phyloP scores from a whole-genome alignment of 1,284 basidiomycete genomes.

The Melampsora americana region DNA sequence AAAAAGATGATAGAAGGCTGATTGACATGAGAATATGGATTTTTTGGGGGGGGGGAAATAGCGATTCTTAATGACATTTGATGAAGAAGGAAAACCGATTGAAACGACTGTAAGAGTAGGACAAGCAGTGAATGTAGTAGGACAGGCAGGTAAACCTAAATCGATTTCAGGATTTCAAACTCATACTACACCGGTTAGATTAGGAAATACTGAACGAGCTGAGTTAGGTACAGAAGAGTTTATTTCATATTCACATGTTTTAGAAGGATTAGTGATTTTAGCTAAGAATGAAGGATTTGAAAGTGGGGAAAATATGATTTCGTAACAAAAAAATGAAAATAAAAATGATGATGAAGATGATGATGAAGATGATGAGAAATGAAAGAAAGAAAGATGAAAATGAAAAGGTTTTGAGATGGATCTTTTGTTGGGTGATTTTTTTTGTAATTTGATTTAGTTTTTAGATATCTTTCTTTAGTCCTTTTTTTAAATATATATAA shows the following conservation, averaged over 20 bases:
- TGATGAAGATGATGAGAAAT: too few species aligned
- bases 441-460: too few species aligned
- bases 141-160: constrained; percentile 83
- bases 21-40: neutral
- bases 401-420: too few species aligned
- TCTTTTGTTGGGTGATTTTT: too few species aligned
- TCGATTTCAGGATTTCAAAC: constrained; percentile 96
- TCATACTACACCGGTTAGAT: constrained; percentile 87
- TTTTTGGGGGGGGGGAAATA: neutral
- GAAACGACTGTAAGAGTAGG: constrained; percentile 71
- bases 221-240: constrained; percentile 96
- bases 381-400: too few species aligned
- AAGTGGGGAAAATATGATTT: constrained; percentile 48
- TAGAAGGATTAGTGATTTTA: constrained; percentile 69
- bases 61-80: constrained; percentile 92
- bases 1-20: neutral
- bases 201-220: constrained; percentile 87
- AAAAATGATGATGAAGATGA: too few species aligned
- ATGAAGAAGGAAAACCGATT: constrained; percentile 72
- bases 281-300: constrained; percentile 56
- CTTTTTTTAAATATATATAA: too few species aligned
- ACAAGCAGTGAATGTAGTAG: constrained; percentile 81
- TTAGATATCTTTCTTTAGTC: too few species aligned
- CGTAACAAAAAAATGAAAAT: neutral
- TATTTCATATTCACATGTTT: constrained; percentile 75